phyloP scores from a whole-genome alignment of 1,284 basidiomycete species.

The Paramarasmius palmivorus region DNA sequence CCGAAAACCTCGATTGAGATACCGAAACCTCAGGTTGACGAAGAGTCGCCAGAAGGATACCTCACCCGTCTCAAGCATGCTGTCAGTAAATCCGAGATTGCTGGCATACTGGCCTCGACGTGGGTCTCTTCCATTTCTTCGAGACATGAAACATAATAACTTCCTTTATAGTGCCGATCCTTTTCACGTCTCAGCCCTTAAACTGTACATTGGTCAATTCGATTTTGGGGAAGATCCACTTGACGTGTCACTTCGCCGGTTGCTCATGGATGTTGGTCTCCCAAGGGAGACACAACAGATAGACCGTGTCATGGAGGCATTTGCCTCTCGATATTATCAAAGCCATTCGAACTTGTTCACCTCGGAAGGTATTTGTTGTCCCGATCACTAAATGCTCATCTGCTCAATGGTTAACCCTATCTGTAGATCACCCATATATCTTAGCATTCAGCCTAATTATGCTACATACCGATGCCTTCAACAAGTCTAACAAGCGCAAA shows the following conservation, averaged over 20 bases:
- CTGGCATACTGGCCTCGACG: slow-evolving; percentile 80
- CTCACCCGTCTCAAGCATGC: slow-evolving; percentile 60
- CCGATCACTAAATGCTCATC: too few relatives aligned
- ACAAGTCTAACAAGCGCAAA: slow-evolving; percentile 95
- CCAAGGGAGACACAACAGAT: slow-evolving; percentile 98
- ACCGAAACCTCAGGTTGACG: slow-evolving; percentile 51
- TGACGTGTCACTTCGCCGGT: slow-evolving; percentile 88
- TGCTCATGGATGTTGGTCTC: slow-evolving; percentile 90
- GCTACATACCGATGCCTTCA: slow-evolving; percentile 98
- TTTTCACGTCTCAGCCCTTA: slow-evolving; percentile 75
- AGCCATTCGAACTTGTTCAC: slow-evolving; percentile 87
- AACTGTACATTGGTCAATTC: slow-evolving; percentile 76
- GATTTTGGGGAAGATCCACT: slow-evolving; percentile 83
- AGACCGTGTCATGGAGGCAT: slow-evolving; percentile 95
- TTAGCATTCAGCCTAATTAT: slow-evolving; percentile 98
- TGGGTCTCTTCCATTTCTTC: slow-evolving; percentile 32
- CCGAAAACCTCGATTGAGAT: slow-evolving; percentile 44
- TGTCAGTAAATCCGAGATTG: slow-evolving; percentile 78
- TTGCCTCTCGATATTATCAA: slow-evolving; percentile 81
- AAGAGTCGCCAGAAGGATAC: slow-evolving; percentile 74
- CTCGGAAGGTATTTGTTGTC: slow-evolving; percentile 76
- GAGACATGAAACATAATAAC: slow-evolving; percentile 9
- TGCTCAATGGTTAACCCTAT: too few relatives aligned
- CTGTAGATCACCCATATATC: slow-evolving; percentile 90
- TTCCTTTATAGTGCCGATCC: slow-evolving; percentile 57